Evolutionary conservation across 108 stramenopile genomes (phyloP).

Genomic region (Conticribra weissflogii): DNA sequence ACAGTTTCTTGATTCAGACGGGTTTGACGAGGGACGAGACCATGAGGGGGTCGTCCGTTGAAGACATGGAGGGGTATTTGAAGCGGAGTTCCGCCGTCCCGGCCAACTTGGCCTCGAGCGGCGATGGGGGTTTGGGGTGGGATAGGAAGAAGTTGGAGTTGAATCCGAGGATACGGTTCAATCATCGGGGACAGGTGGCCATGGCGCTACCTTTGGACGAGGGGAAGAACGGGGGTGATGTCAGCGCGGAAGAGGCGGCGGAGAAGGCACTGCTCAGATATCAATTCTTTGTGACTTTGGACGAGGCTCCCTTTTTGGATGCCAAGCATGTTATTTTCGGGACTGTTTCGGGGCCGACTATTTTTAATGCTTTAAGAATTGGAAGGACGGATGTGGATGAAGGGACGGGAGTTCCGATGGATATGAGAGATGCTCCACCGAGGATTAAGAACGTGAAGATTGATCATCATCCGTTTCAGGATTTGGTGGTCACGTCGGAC

Average conservation of each 20-base stretch:
- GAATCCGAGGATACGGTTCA: conserved; percentile 89
- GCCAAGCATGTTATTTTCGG: conserved; percentile 94
- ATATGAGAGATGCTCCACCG: conserved; percentile 62
- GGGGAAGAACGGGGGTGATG: conserved; percentile 33
- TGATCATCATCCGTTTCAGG: conserved; percentile 82
- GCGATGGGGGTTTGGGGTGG: conserved; percentile 37
- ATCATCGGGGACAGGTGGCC: conserved; percentile 93
- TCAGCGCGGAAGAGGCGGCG: conserved; percentile 18
- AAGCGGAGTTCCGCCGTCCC: conserved; percentile 27
- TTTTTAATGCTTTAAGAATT: conserved; percentile 93
- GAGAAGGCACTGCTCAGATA: conserved; percentile 84
- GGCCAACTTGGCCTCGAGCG: conserved; percentile 1
- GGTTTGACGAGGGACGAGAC: conserved; percentile 55
- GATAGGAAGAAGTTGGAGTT: conserved; percentile 81
- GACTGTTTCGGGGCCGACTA: conserved; percentile 87
- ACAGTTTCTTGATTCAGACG: conserved; percentile 90
- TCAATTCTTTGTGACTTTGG: conserved; percentile 97
- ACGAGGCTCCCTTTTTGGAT: conserved; percentile 87
- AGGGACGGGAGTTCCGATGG: conserved; percentile 46
- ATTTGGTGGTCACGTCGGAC: conserved; percentile 71
- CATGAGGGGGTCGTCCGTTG: conserved; percentile 18
- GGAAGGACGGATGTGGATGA: conserved; percentile 82
- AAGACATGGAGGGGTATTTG: conserved; percentile 52
- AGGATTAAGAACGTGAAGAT: conserved; percentile 78
- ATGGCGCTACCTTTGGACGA: conserved; percentile 79